These are phyloP conservation scores for Nemania serpens DNA, from an alignment of 2,329 filamentous ascomycete species.

Conservation along the genomic window DNA sequence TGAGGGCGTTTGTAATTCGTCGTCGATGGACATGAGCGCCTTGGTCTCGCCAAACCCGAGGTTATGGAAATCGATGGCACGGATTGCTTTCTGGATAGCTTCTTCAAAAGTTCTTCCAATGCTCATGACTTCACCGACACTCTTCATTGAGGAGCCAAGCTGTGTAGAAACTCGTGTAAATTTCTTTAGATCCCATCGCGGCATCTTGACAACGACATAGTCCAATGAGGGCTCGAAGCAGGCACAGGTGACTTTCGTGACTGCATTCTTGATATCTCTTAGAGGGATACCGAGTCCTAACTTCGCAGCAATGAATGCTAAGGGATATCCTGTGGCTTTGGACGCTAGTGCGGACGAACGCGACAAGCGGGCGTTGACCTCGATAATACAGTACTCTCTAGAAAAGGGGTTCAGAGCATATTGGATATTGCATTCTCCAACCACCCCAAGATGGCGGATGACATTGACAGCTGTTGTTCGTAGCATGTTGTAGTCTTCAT, in stretches of 20 bases:
- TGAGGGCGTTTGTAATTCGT: conserved; percentile 94
- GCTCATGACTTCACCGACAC: conserved; percentile 98
- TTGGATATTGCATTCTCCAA: conserved; percentile 99
- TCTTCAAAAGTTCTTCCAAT: conserved; percentile 97
- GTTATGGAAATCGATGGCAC: conserved; percentile 93
- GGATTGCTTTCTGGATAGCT: conserved; percentile 97
- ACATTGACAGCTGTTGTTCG: conserved; percentile 96
- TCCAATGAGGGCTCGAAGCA: conserved; percentile 99
- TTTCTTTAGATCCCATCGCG: conserved; percentile 98
- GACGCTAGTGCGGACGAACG: conserved; percentile 94
- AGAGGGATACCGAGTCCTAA: conserved; percentile 91
- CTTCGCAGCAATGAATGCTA: conserved; percentile 97
- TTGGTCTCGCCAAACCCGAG: conserved; percentile 91
- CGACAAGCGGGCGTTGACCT: conserved; percentile 96
- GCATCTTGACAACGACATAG: conserved; percentile 98
- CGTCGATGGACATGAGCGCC: conserved; percentile 92
- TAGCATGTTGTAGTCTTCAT: conserved; percentile 99
- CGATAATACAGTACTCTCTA: conserved; percentile 97
- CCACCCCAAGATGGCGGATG: conserved; percentile 93
- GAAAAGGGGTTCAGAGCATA: conserved; percentile 96
- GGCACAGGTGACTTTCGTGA: conserved; percentile 93
- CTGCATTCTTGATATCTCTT: conserved; percentile 94
- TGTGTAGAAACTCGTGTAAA: conserved; percentile 96
- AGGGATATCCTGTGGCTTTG: conserved; percentile 94
- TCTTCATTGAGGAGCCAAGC: conserved; percentile 98